Conservation (phyloP, 1,284 basidiomycete species). For the Cutaneotrichosporon sp. region DNA sequence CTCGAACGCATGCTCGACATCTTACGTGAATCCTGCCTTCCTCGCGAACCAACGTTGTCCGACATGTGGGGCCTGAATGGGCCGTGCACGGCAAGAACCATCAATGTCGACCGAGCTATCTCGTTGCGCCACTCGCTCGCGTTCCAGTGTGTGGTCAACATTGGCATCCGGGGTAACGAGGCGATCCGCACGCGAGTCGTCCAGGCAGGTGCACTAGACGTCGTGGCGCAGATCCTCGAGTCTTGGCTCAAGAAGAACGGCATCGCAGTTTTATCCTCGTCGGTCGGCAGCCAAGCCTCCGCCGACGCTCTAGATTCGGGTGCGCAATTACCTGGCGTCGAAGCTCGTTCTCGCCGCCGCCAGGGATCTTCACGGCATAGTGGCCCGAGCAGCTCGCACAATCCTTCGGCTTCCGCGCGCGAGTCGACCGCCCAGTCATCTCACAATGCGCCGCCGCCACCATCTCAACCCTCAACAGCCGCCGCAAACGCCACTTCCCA, state of each 20-base stretch:
- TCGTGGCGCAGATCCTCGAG: slow-evolving; percentile 91
- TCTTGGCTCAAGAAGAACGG: slow-evolving; percentile 84
- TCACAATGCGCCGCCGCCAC: background rate
- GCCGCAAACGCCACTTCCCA: slow-evolving; percentile 1
- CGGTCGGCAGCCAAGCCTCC: slow-evolving; percentile 60
- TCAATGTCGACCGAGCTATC: slow-evolving; percentile 72
- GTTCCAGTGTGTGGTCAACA: slow-evolving; percentile 96
- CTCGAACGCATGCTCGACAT: slow-evolving; percentile 93
- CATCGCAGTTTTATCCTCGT: slow-evolving; percentile 48
- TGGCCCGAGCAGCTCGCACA: background rate
- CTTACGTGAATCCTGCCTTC: slow-evolving; percentile 71
- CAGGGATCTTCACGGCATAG: slow-evolving; percentile 7
- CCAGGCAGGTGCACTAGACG: slow-evolving; percentile 90
- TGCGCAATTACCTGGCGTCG: slow-evolving; percentile 50
- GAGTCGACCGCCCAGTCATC: background rate
- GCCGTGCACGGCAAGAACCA: slow-evolving; percentile 51
- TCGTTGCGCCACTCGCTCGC: slow-evolving; percentile 85
- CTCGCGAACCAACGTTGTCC: slow-evolving; percentile 43
- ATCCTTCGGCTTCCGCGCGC: background rate
- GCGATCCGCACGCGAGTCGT: slow-evolving; percentile 88
- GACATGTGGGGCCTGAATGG: slow-evolving; percentile 53
- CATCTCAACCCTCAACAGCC: slow-evolving; percentile 1
- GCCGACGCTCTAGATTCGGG: slow-evolving; percentile 59
- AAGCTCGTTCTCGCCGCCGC: slow-evolving; percentile 4
- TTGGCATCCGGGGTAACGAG: slow-evolving; percentile 95